Evolutionary conservation across 2,329 filamentous ascomycete species (phyloP).

Genomic region (Aschersonia sp.): DNA sequence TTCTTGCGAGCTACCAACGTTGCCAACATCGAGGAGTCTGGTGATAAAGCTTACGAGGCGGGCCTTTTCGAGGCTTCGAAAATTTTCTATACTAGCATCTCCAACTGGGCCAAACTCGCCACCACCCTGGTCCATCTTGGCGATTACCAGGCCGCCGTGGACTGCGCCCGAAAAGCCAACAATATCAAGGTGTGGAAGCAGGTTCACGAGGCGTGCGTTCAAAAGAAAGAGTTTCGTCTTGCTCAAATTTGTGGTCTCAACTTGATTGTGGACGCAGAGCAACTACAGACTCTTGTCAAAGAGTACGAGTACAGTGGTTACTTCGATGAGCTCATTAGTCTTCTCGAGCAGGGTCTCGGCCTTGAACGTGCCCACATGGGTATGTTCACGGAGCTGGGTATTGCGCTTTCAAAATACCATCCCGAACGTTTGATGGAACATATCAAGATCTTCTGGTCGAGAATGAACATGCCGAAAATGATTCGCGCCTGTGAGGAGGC

Average conservation of each 20-base stretch:
- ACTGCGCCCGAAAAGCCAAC: conserved; percentile 96
- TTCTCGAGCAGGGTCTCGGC: conserved; percentile 89
- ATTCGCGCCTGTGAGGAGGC: conserved; percentile 88
- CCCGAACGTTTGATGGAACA: conserved; percentile 97
- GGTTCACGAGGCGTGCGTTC: conserved; percentile 89
- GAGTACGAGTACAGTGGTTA: conserved; percentile 96
- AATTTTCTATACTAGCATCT: conserved; percentile 97
- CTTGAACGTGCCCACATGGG: conserved; percentile 90
- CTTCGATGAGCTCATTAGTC: conserved; percentile 91
- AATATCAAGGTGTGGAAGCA: conserved; percentile 99
- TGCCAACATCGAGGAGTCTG: conserved; percentile 88
- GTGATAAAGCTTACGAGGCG: conserved; percentile 95
- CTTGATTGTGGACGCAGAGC: conserved; percentile 93
- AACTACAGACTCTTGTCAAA: conserved; percentile 81
- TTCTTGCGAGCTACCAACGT: conserved; percentile 90
- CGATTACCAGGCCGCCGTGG: conserved; percentile 94
- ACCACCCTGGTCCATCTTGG: conserved; percentile 94
- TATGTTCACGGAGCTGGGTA: conserved; percentile 88
- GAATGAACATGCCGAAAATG: conserved; percentile 97
- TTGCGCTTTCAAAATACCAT: conserved; percentile 87
- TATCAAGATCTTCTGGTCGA: conserved; percentile 93
- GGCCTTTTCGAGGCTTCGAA: conserved; percentile 92
- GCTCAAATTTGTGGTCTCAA: conserved; percentile 98
- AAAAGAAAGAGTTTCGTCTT: conserved; percentile 97
- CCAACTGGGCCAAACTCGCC: conserved; percentile 98